Evolutionary conservation across 306 rosid species (phyloP).

Genomic region (Gastrolobium bilobum): DNA sequence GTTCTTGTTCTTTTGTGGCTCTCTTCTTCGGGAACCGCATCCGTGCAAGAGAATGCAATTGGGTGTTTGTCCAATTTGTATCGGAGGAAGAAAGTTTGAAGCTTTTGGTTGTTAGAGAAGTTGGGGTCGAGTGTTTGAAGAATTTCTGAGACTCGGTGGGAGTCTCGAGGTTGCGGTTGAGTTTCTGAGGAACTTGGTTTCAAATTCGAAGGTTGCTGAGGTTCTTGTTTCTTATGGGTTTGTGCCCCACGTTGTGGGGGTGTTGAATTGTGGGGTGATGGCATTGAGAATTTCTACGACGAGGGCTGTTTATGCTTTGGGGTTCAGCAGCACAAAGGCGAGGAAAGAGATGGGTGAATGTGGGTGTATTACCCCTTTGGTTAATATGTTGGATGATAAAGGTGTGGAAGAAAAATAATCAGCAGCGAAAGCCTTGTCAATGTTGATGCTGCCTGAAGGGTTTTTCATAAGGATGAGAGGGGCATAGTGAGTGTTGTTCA

Average conservation of each 20-base stretch:
- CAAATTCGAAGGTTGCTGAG: constrained; percentile 59
- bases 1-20: constrained; percentile 69
- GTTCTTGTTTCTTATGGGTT: constrained; percentile 73
- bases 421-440: constrained; percentile 80
- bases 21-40: constrained; percentile 74
- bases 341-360: constrained; percentile 87
- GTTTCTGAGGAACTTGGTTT: constrained; percentile 70
- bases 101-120: constrained; percentile 68
- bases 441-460: constrained; percentile 56
- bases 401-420: constrained; percentile 85
- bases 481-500: constrained; percentile 80
- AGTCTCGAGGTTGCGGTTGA: constrained; percentile 78
- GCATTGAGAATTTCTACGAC: constrained; percentile 79
- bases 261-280: constrained; percentile 73
- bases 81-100: constrained; percentile 68
- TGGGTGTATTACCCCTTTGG: constrained; percentile 68
- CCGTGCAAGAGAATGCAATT: constrained; percentile 79
- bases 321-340: constrained; percentile 63
- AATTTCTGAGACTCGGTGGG: constrained; percentile 77
- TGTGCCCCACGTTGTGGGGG: constrained; percentile 37
- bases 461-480: constrained; percentile 72
- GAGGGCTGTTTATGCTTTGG: constrained; percentile 70
- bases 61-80: constrained; percentile 80
- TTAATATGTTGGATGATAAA: constrained; percentile 91
- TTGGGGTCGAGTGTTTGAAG: constrained; percentile 78